Percentiles rank a stretch among this genome's conserved stretches.
phyloP scores from a whole-genome alignment of 2,329 filamentous ascomycete species.

The Neonectria neomacrospora region DNA sequence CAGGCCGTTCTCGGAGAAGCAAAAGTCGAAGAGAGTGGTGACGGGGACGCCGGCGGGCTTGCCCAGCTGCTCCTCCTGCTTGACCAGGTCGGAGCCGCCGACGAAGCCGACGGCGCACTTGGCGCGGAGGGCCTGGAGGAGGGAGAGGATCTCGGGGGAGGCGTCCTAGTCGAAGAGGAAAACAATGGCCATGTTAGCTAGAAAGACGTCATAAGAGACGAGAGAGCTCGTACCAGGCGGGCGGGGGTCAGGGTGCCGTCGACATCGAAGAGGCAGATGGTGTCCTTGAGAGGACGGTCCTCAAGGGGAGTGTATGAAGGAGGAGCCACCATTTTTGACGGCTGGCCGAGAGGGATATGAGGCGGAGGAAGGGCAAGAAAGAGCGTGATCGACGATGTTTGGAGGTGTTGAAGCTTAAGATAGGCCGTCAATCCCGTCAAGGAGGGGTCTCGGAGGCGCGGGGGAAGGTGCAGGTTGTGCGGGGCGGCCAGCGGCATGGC shows the following conservation, averaged over 20 bases:
- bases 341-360: background rate
- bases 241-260: constrained; percentile 91
- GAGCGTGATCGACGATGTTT: constrained; percentile 1
- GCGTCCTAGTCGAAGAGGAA: constrained; percentile 61
- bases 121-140: constrained; percentile 83
- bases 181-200: constrained; percentile 11
- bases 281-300: constrained; percentile 89
- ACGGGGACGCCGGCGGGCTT: constrained; percentile 71
- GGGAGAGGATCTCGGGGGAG: constrained; percentile 82
- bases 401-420: constrained; percentile 9
- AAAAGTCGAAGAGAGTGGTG: constrained; percentile 92
- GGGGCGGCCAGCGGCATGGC: constrained; percentile 32
- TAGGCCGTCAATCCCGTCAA: constrained; percentile 10
- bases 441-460: constrained; percentile 23
- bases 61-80: constrained; percentile 97
- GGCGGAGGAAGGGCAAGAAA: background rate
- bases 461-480: constrained; percentile 10
- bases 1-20: constrained; percentile 96
- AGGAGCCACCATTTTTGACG: constrained; percentile 54
- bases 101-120: constrained; percentile 93
- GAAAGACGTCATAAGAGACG: background rate
- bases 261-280: constrained; percentile 95
- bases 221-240: constrained; percentile 69
- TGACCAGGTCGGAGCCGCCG: constrained; percentile 88
- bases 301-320: constrained; percentile 77